Base-by-base conservation (phyloP, 148 eudicot species). In the Agrostemma githago region DNA sequence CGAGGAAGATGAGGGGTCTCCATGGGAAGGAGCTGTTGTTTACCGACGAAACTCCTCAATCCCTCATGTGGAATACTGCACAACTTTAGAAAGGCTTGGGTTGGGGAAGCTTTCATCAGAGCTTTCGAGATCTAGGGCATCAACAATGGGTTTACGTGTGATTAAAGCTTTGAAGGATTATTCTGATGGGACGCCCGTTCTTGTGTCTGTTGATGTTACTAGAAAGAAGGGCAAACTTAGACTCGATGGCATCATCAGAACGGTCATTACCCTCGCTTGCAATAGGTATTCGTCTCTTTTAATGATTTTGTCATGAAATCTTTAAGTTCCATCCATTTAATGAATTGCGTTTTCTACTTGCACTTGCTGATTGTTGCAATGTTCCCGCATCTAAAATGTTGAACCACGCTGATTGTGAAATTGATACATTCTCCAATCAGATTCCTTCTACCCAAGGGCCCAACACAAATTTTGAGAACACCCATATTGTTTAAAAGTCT, bases 11-110 rank as follows among this genome's bases (percentile, higher is more conserved):
- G 83, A 79, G 68, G 88, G 79, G 15, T 79, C 85, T 9, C 96
- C 96, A 19, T 95, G 99, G 99, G 96, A 92, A 84, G 94, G 94
- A 43, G 94, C 96, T 14, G 74, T 95, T 77, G 78, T 92, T 51
- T 92, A 95, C 76, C 82, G 83, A 73, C 85, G 99, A 64, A 89
- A 86, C 76, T 62, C 97, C n/a, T 82, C 89, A 48, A 67, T 86
- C 59, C 71, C 86, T 58, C 94, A 92, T 82, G 16, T 88, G 16
- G 96, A 92, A 74, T 90, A 87, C 72, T 88, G 96, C 73, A 95
- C 99, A 21, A 92, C 99, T 39, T 83, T 95, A 54, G 99, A 95
- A 81, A 85, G 97, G 72, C 79, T 95, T 43, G 97, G 97, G 64
- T 81, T 95, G 65, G 84, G 73, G 62, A 88, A 86, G 62, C 73